These are phyloP conservation scores for Backusella mclennaniae DNA, from an alignment of 192 early-diverging fungal genomes.

Conservation along the genomic window DNA sequence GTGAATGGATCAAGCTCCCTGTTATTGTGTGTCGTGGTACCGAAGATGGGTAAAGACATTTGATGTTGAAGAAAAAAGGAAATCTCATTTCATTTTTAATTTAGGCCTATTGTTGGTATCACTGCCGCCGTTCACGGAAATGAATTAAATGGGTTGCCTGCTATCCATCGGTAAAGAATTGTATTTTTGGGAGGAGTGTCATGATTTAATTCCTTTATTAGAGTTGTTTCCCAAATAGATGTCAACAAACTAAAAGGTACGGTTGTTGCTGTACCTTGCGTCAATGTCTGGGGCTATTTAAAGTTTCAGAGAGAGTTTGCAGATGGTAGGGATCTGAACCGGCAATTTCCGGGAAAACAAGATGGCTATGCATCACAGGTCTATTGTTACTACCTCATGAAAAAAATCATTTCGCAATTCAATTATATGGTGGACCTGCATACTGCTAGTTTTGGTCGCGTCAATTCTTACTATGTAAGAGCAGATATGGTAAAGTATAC, in stretches of 20 bases:
- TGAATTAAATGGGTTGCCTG: slow-evolving; percentile 88
- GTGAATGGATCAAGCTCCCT: slow-evolving; percentile 51
- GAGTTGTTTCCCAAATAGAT: slow-evolving; percentile 73
- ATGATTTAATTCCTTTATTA: neutral
- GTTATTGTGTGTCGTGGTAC: slow-evolving; percentile 34
- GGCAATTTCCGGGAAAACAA: slow-evolving; percentile 75
- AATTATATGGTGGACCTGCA: slow-evolving; percentile 86
- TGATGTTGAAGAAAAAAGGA: neutral
- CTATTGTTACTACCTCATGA: slow-evolving; percentile 78
- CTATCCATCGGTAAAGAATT: slow-evolving; percentile 64
- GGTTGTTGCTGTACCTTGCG: slow-evolving; percentile 82
- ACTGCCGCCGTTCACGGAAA: slow-evolving; percentile 92
- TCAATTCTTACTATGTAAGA: slow-evolving; percentile 88
- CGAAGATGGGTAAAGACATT: slow-evolving; percentile 23
- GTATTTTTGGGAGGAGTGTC: too few relatives aligned
- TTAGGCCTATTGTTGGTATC: slow-evolving; percentile 28
- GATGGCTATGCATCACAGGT: slow-evolving; percentile 78
- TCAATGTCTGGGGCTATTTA: slow-evolving; percentile 83
- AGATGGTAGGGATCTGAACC: slow-evolving; percentile 87
- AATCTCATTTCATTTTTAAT: neutral
- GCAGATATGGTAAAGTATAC: slow-evolving; percentile 62
- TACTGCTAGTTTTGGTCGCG: slow-evolving; percentile 81
- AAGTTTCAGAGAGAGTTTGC: slow-evolving; percentile 77
- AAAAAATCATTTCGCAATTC: slow-evolving; percentile 74
- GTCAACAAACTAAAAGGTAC: slow-evolving; percentile 72